phyloP scores from a whole-genome alignment of 306 rosid species.

The Vachellia collinsii region DNA sequence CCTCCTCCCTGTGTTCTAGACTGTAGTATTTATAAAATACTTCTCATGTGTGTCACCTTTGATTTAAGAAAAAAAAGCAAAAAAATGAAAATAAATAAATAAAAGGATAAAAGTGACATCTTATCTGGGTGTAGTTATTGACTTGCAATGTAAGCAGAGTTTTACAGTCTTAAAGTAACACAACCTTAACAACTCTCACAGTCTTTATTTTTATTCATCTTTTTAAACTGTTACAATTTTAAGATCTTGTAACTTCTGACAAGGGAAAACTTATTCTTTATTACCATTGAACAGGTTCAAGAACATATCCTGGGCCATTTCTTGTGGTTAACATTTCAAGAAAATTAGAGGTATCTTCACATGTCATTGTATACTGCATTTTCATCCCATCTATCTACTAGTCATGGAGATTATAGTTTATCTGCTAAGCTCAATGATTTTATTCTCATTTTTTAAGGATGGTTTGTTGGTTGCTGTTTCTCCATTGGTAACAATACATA shows the following conservation, averaged over 20 bases:
- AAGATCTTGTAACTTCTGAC: slow-evolving; percentile 11
- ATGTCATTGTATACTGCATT: slow-evolving; percentile 18
- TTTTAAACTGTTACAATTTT: slow-evolving; percentile 28
- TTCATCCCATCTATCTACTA: neutral
- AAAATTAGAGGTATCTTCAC: slow-evolving; percentile 71
- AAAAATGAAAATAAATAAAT: neutral
- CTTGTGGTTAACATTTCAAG: slow-evolving; percentile 71
- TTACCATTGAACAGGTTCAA: slow-evolving; percentile 65
- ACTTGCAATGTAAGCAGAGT: slow-evolving; percentile 19
- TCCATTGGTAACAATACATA: slow-evolving; percentile 76
- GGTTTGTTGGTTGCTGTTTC: slow-evolving; percentile 74
- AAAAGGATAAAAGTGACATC: neutral
- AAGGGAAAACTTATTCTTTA: slow-evolving; percentile 33
- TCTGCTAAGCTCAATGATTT: neutral
- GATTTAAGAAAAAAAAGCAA: neutral
- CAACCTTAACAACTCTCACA: slow-evolving; percentile 8
- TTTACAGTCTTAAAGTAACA: slow-evolving; percentile 22
- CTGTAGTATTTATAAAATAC: slow-evolving; percentile 23
- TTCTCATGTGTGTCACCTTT: slow-evolving; percentile 24
- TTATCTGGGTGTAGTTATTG: slow-evolving; percentile 22
- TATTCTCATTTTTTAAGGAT: slow-evolving; percentile 49
- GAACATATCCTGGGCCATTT: slow-evolving; percentile 81
- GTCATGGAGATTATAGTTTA: slow-evolving; percentile 17
- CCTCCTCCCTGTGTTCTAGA: slow-evolving; percentile 5
- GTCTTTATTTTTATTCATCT: slow-evolving; percentile 6